Conservation (phyloP, 805 yeast genomes). For the Saccharomycopsis schoenii region DNA sequence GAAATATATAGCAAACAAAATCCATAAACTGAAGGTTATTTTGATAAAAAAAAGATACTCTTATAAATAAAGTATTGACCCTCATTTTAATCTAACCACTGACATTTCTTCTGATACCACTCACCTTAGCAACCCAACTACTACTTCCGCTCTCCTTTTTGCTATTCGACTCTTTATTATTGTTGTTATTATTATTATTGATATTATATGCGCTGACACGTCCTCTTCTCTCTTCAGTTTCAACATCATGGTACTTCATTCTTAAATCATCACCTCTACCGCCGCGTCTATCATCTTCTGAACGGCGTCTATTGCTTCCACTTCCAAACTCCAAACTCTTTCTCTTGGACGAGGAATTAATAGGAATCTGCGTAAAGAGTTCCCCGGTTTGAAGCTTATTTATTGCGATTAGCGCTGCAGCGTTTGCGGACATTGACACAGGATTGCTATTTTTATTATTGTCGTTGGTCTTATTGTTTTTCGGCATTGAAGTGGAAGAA, state of each 20-base stretch:
- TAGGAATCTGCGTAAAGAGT: not conserved
- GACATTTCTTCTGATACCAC: not conserved
- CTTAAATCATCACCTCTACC: constrained; percentile 5
- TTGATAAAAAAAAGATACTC: not conserved
- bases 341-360: not conserved
- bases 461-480: not conserved
- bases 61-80: no score
- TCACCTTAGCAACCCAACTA: not conserved
- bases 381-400: not conserved
- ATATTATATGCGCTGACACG: not conserved
- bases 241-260: constrained; percentile 14
- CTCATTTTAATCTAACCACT: not conserved
- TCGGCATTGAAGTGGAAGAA: not conserved
- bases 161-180: not conserved
- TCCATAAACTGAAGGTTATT: no score
- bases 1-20: no score
- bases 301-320: not conserved
- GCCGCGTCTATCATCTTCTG: not conserved
- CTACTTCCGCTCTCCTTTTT: not conserved
- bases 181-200: not conserved
- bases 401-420: constrained; percentile 8
- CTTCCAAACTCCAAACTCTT: not conserved
- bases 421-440: constrained; percentile 12
- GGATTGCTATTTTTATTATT: not conserved
- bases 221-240: not conserved